These are phyloP conservation scores for Colletotrichum tamarilloi DNA, from an alignment of 2,329 filamentous ascomycete genomes.

Conservation along the genomic window DNA sequence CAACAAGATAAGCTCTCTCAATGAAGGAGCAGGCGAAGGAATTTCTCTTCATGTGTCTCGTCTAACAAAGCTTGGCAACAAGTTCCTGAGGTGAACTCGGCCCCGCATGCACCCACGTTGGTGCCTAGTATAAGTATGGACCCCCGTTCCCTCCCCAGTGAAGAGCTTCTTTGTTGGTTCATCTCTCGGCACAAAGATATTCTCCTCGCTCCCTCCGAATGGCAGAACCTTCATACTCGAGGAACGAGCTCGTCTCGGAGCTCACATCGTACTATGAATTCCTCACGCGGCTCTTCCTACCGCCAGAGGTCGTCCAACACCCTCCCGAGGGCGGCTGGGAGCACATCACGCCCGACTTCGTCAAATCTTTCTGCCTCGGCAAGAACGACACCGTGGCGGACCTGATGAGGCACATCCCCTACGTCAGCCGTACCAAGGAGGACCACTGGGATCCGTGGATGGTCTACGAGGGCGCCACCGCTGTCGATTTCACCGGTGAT, in stretches of 20 bases:
- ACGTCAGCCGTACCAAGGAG: background rate
- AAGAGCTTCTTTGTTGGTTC: too few relatives aligned
- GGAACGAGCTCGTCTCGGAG: constrained; percentile 3
- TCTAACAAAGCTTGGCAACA: too few relatives aligned
- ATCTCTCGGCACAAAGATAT: too few relatives aligned
- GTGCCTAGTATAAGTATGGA: too few relatives aligned
- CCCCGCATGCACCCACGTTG: too few relatives aligned
- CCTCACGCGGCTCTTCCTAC: background rate
- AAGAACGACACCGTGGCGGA: background rate
- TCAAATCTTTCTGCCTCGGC: background rate
- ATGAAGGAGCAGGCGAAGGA: too few relatives aligned
- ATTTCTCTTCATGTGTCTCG: too few relatives aligned
- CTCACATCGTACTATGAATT: background rate
- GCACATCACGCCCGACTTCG: background rate
- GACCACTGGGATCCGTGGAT: background rate
- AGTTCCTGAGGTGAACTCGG: too few relatives aligned
- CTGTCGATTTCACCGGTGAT: background rate
- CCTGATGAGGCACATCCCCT: background rate
- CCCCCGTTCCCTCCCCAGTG: too few relatives aligned
- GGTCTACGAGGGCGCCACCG: background rate
- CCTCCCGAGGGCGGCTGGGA: background rate
- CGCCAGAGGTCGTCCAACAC: background rate
- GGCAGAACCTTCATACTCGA: too few relatives aligned
- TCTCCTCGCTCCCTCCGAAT: too few relatives aligned
- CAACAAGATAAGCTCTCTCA: too few relatives aligned